Conservation (phyloP, 805 yeast species). For the Hanseniaspora singularis region DNA sequence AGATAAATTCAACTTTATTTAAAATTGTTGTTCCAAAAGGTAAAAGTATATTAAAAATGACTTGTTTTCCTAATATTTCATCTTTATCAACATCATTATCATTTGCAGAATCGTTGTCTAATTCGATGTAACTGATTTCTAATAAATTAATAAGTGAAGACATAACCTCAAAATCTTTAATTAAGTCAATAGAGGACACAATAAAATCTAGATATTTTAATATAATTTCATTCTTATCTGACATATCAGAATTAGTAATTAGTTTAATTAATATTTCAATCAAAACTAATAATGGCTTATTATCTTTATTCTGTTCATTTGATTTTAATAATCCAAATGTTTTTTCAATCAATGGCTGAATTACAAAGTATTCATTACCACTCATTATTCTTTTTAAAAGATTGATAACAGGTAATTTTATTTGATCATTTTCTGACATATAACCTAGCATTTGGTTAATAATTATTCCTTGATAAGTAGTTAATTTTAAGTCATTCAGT, state of each 20-base stretch:
- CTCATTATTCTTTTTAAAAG: conserved; percentile 20
- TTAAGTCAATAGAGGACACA: conserved; percentile 37
- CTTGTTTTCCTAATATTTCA: conserved; percentile 23
- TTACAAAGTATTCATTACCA: conserved; percentile 29
- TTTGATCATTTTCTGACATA: neutral
- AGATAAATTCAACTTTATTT: conserved; percentile 22
- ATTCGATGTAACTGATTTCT: conserved; percentile 39
- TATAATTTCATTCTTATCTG: conserved; percentile 26
- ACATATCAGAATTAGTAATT: conserved; percentile 18
- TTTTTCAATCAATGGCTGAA: conserved; percentile 32
- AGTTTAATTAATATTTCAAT: conserved; percentile 1
- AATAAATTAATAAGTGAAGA: conserved; percentile 34
- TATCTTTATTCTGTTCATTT: conserved; percentile 27
- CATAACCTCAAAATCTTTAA: conserved; percentile 32
- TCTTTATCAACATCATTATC: neutral
- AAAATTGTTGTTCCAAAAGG: conserved; percentile 39
- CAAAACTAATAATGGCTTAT: conserved; percentile 17
- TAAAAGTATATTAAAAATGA: conserved; percentile 44
- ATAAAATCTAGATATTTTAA: conserved; percentile 35
- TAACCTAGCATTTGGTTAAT: neutral
- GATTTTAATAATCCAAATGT: conserved; percentile 36
- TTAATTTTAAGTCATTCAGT: neutral
- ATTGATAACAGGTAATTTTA: conserved; percentile 16
- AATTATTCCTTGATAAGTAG: neutral
- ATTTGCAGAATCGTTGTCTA: conserved; percentile 20